Conservation (phyloP, 768 basidiomycete genomes). For the Mycena indigotica region DNA sequence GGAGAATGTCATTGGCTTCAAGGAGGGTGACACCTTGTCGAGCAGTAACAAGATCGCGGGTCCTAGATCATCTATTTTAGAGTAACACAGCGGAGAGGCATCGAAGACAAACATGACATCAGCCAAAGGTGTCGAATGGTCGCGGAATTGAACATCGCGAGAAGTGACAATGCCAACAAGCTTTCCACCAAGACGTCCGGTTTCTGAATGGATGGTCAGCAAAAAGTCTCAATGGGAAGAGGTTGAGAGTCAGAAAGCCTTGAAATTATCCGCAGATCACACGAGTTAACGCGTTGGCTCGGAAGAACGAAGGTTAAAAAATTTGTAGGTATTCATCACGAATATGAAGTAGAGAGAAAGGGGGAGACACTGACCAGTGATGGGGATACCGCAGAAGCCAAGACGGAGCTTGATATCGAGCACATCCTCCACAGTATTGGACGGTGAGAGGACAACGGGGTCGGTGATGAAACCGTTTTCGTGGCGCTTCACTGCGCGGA, state of each 20-base stretch:
- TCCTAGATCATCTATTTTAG: constrained; percentile 41
- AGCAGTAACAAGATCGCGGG: constrained; percentile 83
- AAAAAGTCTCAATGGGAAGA: constrained; percentile 10
- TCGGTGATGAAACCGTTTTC: constrained; percentile 99
- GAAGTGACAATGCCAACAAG: constrained; percentile 96
- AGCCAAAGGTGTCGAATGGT: constrained; percentile 61
- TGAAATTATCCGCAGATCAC: constrained; percentile 71
- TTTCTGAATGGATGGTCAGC: constrained; percentile 56
- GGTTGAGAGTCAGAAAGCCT: constrained; percentile 34
- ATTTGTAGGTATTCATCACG: constrained; percentile 48
- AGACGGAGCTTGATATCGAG: constrained; percentile 88
- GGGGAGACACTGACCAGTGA: constrained; percentile 83
- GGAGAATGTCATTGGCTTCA: constrained; percentile 92
- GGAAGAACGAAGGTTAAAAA: constrained; percentile 89
- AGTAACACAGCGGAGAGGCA: not conserved
- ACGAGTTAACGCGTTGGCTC: constrained; percentile 65
- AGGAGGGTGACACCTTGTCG: constrained; percentile 84
- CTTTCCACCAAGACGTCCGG: constrained; percentile 84
- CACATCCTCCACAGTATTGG: constrained; percentile 81
- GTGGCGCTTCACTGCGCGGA: constrained; percentile 95
- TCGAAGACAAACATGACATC: constrained; percentile 62
- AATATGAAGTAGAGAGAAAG: constrained; percentile 15
- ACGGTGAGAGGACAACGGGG: constrained; percentile 84
- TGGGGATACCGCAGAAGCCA: constrained; percentile 96
- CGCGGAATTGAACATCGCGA: constrained; percentile 93